Evolutionary conservation across 2,329 filamentous ascomycete species (phyloP).

Genomic region (Coleophoma eucalyptorum): DNA sequence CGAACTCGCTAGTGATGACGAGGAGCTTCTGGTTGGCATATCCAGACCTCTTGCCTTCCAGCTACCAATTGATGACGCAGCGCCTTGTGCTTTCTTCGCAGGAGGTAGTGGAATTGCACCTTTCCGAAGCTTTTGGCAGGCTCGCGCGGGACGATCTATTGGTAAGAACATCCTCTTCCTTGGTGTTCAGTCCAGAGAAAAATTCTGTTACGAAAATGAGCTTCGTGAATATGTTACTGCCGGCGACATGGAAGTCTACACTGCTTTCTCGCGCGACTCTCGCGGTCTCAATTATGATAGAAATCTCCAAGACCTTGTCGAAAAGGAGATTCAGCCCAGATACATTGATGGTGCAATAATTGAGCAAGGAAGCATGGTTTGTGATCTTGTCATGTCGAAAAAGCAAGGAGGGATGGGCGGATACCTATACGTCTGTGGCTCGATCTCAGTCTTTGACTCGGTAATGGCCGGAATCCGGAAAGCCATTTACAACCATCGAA

Average conservation of each 20-base stretch:
- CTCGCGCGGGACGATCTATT: conserved; percentile 35
- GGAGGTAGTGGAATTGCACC: conserved; percentile 50
- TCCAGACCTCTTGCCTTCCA: conserved; percentile 49
- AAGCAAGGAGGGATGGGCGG: conserved; percentile 47
- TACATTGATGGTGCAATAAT: conserved; percentile 49
- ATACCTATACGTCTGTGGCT: conserved; percentile 46
- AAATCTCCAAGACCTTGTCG: conserved; percentile 37
- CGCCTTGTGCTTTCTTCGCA: conserved; percentile 48
- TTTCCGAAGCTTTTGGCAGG: conserved; percentile 51
- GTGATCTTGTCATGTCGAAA: conserved; percentile 53
- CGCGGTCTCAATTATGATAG: conserved; percentile 43
- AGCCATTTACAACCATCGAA: conserved; percentile 49
- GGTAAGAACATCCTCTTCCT: conserved; percentile 46
- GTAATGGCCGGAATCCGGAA: conserved; percentile 53
- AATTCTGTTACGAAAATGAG: conserved; percentile 47
- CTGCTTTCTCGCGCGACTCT: conserved; percentile 47
- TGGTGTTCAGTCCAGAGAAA: conserved; percentile 48
- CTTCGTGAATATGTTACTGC: conserved; percentile 40
- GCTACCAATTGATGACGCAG: conserved; percentile 43
- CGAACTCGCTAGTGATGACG: conserved; percentile 34
- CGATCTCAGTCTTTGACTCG: conserved; percentile 45
- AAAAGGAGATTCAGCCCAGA: conserved; percentile 43
- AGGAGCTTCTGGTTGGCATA: conserved; percentile 47
- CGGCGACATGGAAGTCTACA: conserved; percentile 47
- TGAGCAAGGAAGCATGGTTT: conserved; percentile 45